Base-by-base conservation (phyloP, 148 eudicot species). In the Agrostemma githago region DNA sequence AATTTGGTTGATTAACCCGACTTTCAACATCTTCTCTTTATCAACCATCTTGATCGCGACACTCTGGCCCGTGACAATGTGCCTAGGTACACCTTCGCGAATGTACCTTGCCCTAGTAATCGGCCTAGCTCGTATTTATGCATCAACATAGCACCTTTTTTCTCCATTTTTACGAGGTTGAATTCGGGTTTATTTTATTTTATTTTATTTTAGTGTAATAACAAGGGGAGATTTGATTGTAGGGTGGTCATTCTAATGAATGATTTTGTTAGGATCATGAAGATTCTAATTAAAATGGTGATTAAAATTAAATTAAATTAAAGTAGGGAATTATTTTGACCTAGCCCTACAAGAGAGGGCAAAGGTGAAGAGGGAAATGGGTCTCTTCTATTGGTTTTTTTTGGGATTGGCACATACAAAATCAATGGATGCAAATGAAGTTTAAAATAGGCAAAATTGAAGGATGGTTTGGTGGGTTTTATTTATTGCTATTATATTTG, bases 51-150 rank as follows among this genome's bases (percentile, higher is more conserved):
- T 92, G 38, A 89, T 84, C 1, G 96, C 97, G 41, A 88, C 91
- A 58, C 84, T 83, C 68, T 85, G 83, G 12, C 87, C 86, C 0
- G 88, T 80, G 6, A 72, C 68, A 19, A 92, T 39, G 72, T 83
- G 76, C 12, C 91, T 66, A 0, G 84, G 68, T 90, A 82, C 0
- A 92, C 97, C 81, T 90, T 92, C 0, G 96, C 97, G 38, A 92
- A 92, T 6, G 89, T 88, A 5, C 97, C 97, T 76, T 87, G 91
- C 6, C 97, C 97, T 53, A 92, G 73, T 19, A 90, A 39, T 48
- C 83, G 79, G 2, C 97, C 97, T 4, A 92, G 40, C 78, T 90
- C 96, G 16, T 90, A 92, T 69, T 77, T 87, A 21, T 85, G 85
- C 88, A 92, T 80, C 79, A 92, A 81, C 34, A 85, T 80, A 0